Percentiles rank a stretch among this genome's conserved stretches.
phyloP scores from a whole-genome alignment of 2,329 filamentous ascomycete genomes.

The Paecilomyces dactylethromorphus region DNA sequence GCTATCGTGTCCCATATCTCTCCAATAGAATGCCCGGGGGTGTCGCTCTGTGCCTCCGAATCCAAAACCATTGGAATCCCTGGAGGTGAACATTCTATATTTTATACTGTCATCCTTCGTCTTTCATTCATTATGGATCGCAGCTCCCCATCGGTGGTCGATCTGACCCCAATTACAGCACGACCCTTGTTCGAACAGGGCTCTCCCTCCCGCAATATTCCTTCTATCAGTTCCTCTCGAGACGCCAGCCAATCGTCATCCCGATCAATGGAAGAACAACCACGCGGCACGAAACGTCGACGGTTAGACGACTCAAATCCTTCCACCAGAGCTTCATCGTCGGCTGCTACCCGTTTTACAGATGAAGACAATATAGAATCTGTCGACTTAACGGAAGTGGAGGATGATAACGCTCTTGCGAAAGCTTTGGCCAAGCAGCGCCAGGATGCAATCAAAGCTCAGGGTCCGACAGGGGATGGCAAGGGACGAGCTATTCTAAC shows the following conservation, averaged over 20 bases:
- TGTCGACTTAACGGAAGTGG: conserved; percentile 44
- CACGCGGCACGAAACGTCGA: conserved; percentile 10
- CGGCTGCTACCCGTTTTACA: conserved; percentile 2
- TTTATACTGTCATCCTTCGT: not conserved
- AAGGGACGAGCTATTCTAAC: conserved; percentile 34
- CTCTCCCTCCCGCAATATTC: not conserved
- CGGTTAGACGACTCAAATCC: conserved; percentile 3
- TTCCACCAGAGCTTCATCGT: conserved; percentile 7
- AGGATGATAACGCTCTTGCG: conserved; percentile 34
- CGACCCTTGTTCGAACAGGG: not conserved
- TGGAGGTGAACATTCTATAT: not conserved
- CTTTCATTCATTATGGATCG: conserved; percentile 9
- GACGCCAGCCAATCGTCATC: not conserved
- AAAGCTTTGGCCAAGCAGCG: conserved; percentile 47
- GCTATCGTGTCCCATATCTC: no score
- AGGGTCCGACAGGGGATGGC: conserved; percentile 26
- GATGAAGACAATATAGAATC: conserved; percentile 33
- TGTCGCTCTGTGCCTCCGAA: no score
- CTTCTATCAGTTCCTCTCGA: not conserved
- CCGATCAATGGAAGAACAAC: not conserved
- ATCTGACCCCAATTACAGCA: conserved; percentile 6
- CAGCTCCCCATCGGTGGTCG: conserved; percentile 7
- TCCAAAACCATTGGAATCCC: no score
- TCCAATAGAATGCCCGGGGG: not conserved
- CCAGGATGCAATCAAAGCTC: conserved; percentile 44